A percentile compares a stretch with the other conserved stretches of the same genome.
These are phyloP conservation scores for Debaryomyces tyrocola DNA, from an alignment of 805 yeast genomes.

Conservation along the genomic window DNA sequence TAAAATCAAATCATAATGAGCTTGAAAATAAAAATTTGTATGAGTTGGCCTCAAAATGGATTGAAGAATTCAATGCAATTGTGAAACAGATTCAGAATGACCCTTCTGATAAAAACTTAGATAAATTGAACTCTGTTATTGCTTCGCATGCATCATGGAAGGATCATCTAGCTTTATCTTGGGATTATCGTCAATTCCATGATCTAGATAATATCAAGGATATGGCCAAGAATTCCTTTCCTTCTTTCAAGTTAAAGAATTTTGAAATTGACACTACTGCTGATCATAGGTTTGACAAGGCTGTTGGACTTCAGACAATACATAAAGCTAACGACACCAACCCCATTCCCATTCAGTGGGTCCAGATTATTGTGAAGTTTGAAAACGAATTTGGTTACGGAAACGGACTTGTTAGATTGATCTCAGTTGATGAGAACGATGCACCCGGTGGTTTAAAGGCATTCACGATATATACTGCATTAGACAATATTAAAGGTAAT, in stretches of 20 bases:
- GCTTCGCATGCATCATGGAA: slow-evolving; percentile 30
- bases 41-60: slow-evolving; percentile 27
- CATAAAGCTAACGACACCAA: slow-evolving; percentile 23
- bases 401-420: slow-evolving; percentile 29
- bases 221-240: slow-evolving; percentile 9
- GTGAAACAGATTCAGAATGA: slow-evolving; percentile 9
- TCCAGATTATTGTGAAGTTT: slow-evolving; percentile 29
- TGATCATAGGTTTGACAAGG: slow-evolving; percentile 27
- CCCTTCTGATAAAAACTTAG: background rate
- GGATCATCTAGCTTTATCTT: slow-evolving; percentile 33
- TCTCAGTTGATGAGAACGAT: slow-evolving; percentile 16
- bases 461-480: slow-evolving; percentile 28
- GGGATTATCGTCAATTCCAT: slow-evolving; percentile 32
- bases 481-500: slow-evolving; percentile 29
- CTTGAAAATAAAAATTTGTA: slow-evolving; percentile 20
- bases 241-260: slow-evolving; percentile 20
- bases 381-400: slow-evolving; percentile 32
- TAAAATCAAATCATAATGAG: slow-evolving; percentile 22
- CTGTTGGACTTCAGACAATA: slow-evolving; percentile 22
- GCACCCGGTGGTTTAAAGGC: slow-evolving; percentile 30
- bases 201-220: slow-evolving; percentile 27
- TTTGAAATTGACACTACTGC: slow-evolving; percentile 27
- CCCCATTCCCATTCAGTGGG: slow-evolving; percentile 34
- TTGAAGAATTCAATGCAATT: slow-evolving; percentile 24
- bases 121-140: slow-evolving; percentile 19